phyloP scores from a whole-genome alignment of 768 basidiomycete species.

The Pleurotus tuber-regium region DNA sequence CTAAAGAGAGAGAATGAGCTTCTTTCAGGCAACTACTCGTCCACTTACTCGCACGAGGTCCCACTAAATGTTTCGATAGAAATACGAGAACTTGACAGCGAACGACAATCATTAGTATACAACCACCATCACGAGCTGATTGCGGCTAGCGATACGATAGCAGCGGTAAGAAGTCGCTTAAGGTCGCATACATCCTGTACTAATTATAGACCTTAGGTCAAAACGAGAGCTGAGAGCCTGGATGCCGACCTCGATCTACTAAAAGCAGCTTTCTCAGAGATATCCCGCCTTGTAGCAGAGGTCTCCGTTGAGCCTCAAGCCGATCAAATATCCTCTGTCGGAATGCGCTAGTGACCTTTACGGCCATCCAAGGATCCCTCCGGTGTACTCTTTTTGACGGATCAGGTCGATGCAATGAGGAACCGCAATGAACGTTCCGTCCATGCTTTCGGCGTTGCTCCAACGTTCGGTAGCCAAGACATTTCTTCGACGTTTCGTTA shows the following conservation, averaged over 20 bases:
- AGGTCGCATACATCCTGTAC: background rate
- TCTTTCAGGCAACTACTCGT: constrained; percentile 45
- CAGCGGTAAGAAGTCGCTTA: constrained; percentile 50
- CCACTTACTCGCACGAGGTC: too few relatives aligned
- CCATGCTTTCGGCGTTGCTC: too few relatives aligned
- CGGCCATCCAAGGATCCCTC: too few relatives aligned
- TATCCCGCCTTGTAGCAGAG: constrained; percentile 74
- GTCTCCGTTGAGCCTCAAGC: constrained; percentile 46
- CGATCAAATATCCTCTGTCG: background rate
- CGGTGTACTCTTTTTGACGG: too few relatives aligned
- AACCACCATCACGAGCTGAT: constrained; percentile 96
- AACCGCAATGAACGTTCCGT: too few relatives aligned
- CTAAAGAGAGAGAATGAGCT: constrained; percentile 84
- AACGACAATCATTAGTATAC: constrained; percentile 89
- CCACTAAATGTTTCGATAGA: too few relatives aligned
- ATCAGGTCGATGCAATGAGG: too few relatives aligned
- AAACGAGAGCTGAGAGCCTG: constrained; percentile 79
- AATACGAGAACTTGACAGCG: constrained; percentile 83
- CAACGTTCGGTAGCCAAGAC: too few relatives aligned
- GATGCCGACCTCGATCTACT: constrained; percentile 83
- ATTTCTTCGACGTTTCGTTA: too few relatives aligned
- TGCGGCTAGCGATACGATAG: constrained; percentile 89
- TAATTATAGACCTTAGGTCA: constrained; percentile 59
- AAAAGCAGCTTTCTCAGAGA: constrained; percentile 80
- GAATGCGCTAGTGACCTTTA: too few relatives aligned